Evolutionary conservation across 176 grass and related monocot species (phyloP).

Genomic region (Oryza glaberrima): DNA sequence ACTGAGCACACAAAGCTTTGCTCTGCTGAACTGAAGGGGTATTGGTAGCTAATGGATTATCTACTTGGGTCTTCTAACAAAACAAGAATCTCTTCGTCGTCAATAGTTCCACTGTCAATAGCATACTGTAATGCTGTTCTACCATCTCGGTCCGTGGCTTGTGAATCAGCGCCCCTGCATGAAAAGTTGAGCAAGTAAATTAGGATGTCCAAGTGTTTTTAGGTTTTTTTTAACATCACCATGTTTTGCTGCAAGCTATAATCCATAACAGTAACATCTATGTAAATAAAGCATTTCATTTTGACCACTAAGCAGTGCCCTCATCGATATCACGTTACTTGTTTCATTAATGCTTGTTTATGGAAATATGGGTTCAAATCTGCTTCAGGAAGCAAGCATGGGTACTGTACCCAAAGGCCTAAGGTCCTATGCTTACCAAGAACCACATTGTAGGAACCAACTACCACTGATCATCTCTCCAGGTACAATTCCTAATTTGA

Average conservation of each 20-base stretch:
- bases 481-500: background rate
- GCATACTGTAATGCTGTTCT: conserved; percentile 88
- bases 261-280: background rate
- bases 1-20: background rate
- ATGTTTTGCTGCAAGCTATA: background rate
- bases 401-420: too few relatives aligned
- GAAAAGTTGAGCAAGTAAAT: background rate
- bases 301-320: background rate
- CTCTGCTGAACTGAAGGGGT: conserved; percentile 12
- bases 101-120: conserved; percentile 71
- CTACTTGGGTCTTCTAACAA: conserved; percentile 85
- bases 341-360: background rate
- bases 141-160: conserved; percentile 59
- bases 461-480: background rate
- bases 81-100: conserved; percentile 85
- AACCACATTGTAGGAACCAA: background rate
- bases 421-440: background rate
- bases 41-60: conserved; percentile 49
- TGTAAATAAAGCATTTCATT: background rate
- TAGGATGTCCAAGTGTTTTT: background rate
- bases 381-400: too few relatives aligned
- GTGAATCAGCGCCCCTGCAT: conserved; percentile 83
- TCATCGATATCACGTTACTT: background rate
- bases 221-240: background rate
- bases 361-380: too few relatives aligned